These are phyloP conservation scores for Arbutus unedo DNA, from an alignment of 148 eudicot genomes.

Conservation along the genomic window DNA sequence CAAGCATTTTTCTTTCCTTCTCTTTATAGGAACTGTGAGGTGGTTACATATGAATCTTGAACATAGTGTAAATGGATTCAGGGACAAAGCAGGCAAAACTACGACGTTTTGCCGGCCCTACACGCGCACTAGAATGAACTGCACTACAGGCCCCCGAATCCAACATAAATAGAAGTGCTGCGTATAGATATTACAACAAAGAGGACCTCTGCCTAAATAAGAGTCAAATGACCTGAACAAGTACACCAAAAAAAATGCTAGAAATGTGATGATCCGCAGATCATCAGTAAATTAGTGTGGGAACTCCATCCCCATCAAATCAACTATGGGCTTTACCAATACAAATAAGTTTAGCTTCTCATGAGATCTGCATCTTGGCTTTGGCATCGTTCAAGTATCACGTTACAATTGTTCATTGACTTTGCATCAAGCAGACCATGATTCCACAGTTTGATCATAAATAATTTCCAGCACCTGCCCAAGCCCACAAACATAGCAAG, in stretches of 20 bases:
- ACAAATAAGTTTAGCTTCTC: slow-evolving; percentile 12
- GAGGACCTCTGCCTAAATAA: neutral
- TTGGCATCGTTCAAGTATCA: slow-evolving; percentile 48
- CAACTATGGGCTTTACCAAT: neutral
- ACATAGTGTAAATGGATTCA: neutral
- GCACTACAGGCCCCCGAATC: too few species aligned
- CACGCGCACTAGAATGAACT: too few species aligned
- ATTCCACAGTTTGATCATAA: slow-evolving; percentile 89
- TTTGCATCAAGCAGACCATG: slow-evolving; percentile 88
- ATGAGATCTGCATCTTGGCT: slow-evolving; percentile 26
- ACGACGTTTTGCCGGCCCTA: too few species aligned
- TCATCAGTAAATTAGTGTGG: slow-evolving; percentile 2
- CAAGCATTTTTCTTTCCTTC: neutral
- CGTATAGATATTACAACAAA: neutral
- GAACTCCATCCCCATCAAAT: neutral
- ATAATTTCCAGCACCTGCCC: slow-evolving; percentile 84
- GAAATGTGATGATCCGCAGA: neutral
- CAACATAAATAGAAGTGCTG: neutral
- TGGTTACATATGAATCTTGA: neutral
- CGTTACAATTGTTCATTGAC: slow-evolving; percentile 67
- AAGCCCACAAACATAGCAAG: neutral
- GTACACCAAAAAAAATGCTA: neutral
- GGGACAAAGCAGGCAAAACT: too few species aligned
- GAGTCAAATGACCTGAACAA: neutral
- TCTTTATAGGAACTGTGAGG: neutral